Conservation (phyloP, 2,329 filamentous ascomycete species). For the Nigrograna mackinnonii region DNA sequence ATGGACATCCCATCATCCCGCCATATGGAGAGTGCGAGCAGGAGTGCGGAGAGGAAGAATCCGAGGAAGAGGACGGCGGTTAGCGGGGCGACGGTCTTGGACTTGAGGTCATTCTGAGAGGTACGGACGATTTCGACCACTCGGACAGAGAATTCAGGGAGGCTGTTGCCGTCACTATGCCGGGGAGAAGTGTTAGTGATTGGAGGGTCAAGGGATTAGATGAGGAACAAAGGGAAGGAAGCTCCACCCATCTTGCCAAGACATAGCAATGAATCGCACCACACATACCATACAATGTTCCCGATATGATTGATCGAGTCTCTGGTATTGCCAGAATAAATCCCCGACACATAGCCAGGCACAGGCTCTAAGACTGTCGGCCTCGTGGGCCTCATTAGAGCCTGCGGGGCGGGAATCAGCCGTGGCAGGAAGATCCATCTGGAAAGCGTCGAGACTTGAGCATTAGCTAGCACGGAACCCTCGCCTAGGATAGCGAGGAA, state of each 20-base stretch:
- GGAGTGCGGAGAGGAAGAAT: slow-evolving; percentile 44
- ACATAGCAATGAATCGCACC: too few relatives aligned
- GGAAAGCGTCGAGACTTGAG: slow-evolving; percentile 55
- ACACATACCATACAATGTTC: slow-evolving; percentile 50
- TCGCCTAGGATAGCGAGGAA: slow-evolving; percentile 59
- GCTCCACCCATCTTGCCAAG: not conserved
- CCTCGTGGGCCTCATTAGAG: slow-evolving; percentile 50
- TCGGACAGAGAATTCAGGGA: slow-evolving; percentile 44
- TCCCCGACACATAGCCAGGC: slow-evolving; percentile 47
- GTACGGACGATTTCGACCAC: slow-evolving; percentile 43
- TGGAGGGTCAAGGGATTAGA: too few relatives aligned
- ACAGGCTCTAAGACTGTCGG: slow-evolving; percentile 46
- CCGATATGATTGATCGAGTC: slow-evolving; percentile 54
- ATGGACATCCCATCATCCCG: slow-evolving; percentile 55
- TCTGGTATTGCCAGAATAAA: slow-evolving; percentile 52
- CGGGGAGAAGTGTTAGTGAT: not conserved
- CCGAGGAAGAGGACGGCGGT: slow-evolving; percentile 51
- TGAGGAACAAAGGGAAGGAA: too few relatives aligned
- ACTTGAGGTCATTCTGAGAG: slow-evolving; percentile 40
- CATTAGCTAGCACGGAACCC: slow-evolving; percentile 53
- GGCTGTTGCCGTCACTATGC: slow-evolving; percentile 37
- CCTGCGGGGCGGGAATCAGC: slow-evolving; percentile 55
- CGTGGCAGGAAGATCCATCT: slow-evolving; percentile 54
- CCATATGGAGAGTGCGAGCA: slow-evolving; percentile 50
- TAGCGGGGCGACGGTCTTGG: slow-evolving; percentile 50